A percentile compares a stretch with the other conserved stretches of the same genome.
phyloP scores from a whole-genome alignment of 2,329 filamentous ascomycete genomes.

The Thermomyces lanuginosus region DNA sequence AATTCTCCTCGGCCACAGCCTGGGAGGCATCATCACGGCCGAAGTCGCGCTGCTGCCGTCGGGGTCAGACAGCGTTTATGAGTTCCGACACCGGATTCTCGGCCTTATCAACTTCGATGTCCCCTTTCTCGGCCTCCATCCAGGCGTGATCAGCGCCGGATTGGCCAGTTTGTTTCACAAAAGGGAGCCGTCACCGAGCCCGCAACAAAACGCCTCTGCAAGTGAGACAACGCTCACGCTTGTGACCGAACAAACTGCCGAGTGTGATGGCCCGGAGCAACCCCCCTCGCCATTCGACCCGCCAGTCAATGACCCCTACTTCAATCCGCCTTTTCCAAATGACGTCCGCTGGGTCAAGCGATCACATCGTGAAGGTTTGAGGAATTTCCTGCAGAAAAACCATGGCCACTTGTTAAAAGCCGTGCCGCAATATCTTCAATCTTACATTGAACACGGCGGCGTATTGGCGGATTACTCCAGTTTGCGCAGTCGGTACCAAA shows the following conservation, averaged over 20 bases:
- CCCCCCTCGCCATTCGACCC: conserved; percentile 10
- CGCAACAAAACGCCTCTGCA: conserved; percentile 5
- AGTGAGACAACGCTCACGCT: too few relatives aligned
- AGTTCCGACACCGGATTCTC: conserved; percentile 57
- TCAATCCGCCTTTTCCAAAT: conserved; percentile 60
- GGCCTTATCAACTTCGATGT: conserved; percentile 72
- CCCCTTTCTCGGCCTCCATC: conserved; percentile 76
- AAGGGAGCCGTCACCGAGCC: conserved; percentile 15
- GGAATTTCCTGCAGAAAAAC: conserved; percentile 72
- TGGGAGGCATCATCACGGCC: conserved; percentile 70
- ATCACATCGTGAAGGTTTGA: conserved; percentile 44
- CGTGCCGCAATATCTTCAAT: conserved; percentile 55
- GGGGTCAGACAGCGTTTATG: conserved; percentile 11
- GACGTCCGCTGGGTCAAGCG: conserved; percentile 54
- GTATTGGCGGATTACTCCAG: conserved; percentile 61
- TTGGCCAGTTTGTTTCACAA: conserved; percentile 57
- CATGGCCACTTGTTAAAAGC: conserved; percentile 54
- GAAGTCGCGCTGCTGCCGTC: conserved; percentile 52
- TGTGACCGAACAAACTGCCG: too few relatives aligned
- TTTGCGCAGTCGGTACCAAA: conserved; percentile 53
- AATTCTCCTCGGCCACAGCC: conserved; percentile 71
- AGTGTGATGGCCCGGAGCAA: too few relatives aligned
- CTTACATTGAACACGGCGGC: conserved; percentile 68
- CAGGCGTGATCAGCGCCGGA: conserved; percentile 68
- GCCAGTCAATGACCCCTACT: conserved; percentile 39